Base-by-base conservation (phyloP, 1,139 yeast genomes). In the Taphrina wiesneri region DNA sequence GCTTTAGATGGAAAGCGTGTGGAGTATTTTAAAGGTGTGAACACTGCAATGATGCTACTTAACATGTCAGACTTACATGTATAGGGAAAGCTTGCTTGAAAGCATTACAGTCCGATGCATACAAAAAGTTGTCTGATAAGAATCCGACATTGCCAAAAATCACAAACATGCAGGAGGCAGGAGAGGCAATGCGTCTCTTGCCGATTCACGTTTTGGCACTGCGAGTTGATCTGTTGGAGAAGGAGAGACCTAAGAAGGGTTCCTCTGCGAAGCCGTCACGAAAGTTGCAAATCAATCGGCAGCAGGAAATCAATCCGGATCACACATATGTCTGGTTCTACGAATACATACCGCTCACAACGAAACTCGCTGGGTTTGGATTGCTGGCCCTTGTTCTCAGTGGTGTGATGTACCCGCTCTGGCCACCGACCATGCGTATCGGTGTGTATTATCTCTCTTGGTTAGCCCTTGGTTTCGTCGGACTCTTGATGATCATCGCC, bases 391-490 rank as follows among this genome's bases (percentile, higher is more conserved):
- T 80, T 13, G 91, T 82, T 25, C 86, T 93, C 72, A 83, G 90
- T 1, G 78, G 91, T 53, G 90, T 93, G 43, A 82, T 93, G 74
- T 95, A 90, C 85, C 99, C 99, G 70, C 82, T 93, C 73, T 93
- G 99, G 99, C 99, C 99, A 25, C 75, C 81, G 60, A 84, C 86
- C 76, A 86, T 93, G 95, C 87, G 96, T 75, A 82, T 83, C 65
- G 96, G 96, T 45, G 97, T 90, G 45, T 93, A 96, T 89, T 93
- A 90, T 76, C 75, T 90, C 67, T 89, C 97, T 39, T 84, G 92
- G 83, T 88, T 83, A 2, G 78, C 87, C 67, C 78, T 95, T 71
- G 93, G 90, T 0, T 77, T 93, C 63, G 81, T 95, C 65, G 93
- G 85, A 7, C 79, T 85, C 63, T 87, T 93, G 77, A 88, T 93